Evolutionary conservation across 352 stramenopile genomes (phyloP), one percentile per base, ranked within the genome.

Genomic region (Sclerospora graminicola): DNA sequence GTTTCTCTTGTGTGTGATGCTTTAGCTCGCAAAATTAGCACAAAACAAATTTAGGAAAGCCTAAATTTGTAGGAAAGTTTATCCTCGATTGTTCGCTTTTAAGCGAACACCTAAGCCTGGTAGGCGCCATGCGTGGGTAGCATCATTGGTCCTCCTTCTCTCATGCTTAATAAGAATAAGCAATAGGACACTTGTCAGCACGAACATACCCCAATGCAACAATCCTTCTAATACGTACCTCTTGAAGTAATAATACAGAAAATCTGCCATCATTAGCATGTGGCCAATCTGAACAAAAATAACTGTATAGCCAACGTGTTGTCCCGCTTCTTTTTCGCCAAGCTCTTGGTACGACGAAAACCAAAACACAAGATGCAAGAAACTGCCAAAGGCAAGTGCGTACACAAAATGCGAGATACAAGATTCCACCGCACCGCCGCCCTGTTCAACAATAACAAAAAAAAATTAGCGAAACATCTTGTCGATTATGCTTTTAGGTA

Each of bases 181-280:
- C n/a, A 2, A 42, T 26, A 26, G 47, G 3, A 46, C 31, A 52
- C 33, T 4, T 14, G 7, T 47, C 21, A 46, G 31, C 16, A 43
- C 7, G 18, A 3, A 15, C 8, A 44, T 26, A 15, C 24, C 2
- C 26, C 34, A 27, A 9, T 5, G 23, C 23, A 36, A 28, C 7
- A 13, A 15, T 46, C 27, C 3, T 14, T 13, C 7, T 15, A 48
- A 2, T 16, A 55, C 58, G 29, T 43, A 89, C 76, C 76, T 91
- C 59, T 96, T 93, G 65, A 98, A 95, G 79, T 99, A 99, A 66
- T 98, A 98, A 80, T 97, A 98, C 61, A 98, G 96, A 57, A 99
- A 99, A 66, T 99, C 94, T 20, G 86, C 78, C 95, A 99, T 98
- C 62, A 99, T 90, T 24, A 97, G 70, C 66, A 98, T 93, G 73